Evolutionary conservation across 495 filamentous ascomycete genomes (phyloP).

Genomic region (Antarctomyces pellizariae): DNA sequence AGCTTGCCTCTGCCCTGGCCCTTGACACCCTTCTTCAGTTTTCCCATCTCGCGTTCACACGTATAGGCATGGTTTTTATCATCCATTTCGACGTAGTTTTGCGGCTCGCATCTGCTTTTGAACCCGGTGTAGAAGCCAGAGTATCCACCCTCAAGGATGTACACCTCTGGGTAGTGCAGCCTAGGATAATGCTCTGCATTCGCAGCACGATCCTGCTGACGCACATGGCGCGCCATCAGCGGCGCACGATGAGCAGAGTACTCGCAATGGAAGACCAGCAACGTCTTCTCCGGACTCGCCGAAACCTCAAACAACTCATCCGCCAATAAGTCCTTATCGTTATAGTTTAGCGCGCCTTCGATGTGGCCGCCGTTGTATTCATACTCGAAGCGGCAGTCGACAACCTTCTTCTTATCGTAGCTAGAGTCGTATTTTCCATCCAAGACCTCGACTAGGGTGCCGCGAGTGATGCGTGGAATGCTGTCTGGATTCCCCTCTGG

Average conservation of each 20-base stretch:
- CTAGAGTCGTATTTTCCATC: conserved; percentile 56
- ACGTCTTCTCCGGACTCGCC: conserved; percentile 37
- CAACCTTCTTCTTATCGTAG: conserved; percentile 57
- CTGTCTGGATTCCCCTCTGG: conserved; percentile 58
- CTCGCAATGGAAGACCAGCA: conserved; percentile 91
- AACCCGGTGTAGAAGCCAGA: conserved; percentile 70
- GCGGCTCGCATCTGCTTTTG: conserved; percentile 60
- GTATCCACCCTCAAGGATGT: conserved; percentile 93
- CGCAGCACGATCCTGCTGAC: conserved; percentile 57
- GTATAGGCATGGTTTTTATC: conserved; percentile 70
- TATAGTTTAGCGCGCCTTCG: conserved; percentile 75
- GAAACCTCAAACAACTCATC: conserved; percentile 42
- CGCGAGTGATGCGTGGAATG: conserved; percentile 65
- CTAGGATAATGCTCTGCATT: conserved; percentile 70
- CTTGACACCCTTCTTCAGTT: too few species aligned
- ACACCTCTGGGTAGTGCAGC: conserved; percentile 84
- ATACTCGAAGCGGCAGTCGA: conserved; percentile 97
- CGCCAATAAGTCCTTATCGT: conserved; percentile 75
- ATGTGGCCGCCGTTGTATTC: conserved; percentile 97
- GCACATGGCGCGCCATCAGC: conserved; percentile 79
- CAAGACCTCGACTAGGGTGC: conserved; percentile 62
- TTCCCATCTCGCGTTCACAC: conserved; percentile 83
- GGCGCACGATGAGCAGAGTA: conserved; percentile 96
- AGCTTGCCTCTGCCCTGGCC: conserved; percentile 59
- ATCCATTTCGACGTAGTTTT: conserved; percentile 90